phyloP scores from a whole-genome alignment of 75 land plant species.

The Chamaecyparis obtusa region DNA sequence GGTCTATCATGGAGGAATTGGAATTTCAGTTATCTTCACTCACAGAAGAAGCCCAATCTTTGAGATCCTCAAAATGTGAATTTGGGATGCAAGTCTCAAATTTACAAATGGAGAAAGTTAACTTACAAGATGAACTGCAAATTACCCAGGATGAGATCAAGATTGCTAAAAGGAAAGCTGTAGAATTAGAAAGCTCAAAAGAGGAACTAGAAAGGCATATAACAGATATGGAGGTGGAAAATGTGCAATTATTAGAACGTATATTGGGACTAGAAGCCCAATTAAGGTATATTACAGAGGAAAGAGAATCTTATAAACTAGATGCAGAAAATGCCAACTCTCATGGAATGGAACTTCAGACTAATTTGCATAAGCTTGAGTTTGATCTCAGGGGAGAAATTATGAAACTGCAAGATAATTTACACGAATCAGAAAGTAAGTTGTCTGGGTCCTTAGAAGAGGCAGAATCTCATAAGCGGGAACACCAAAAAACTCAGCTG shows the following conservation, averaged over 20 bases:
- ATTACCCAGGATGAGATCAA: constrained; percentile 22
- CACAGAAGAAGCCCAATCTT: constrained; percentile 27
- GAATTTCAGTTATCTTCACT: constrained; percentile 15
- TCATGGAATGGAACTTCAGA: constrained; percentile 31
- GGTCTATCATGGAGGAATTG: constrained; percentile 29
- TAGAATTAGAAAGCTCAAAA: constrained; percentile 45
- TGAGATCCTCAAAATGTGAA: constrained; percentile 14
- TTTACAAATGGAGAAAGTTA: constrained; percentile 28
- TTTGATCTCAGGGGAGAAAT: constrained; percentile 35
- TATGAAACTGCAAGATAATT: constrained; percentile 27
- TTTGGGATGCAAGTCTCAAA: constrained; percentile 17
- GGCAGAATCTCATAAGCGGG: constrained; percentile 32
- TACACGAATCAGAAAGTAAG: constrained; percentile 29
- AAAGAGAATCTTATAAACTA: constrained; percentile 37
- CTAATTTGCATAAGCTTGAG: constrained; percentile 30
- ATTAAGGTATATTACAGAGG: constrained; percentile 44
- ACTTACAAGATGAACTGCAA: constrained; percentile 36
- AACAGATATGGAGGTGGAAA: constrained; percentile 59
- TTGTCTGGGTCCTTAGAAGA: constrained; percentile 44
- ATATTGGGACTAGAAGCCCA: constrained; percentile 70
- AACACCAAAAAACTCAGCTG: constrained; percentile 33
- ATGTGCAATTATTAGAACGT: constrained; percentile 49
- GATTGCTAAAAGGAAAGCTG: constrained; percentile 23
- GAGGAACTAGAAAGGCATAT: constrained; percentile 45
- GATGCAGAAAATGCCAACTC: constrained; percentile 41